Percentiles rank a stretch among this genome's conserved stretches.
These are phyloP conservation scores for Tulasnella sp. DNA, from an alignment of 768 basidiomycete species.

Conservation along the genomic window DNA sequence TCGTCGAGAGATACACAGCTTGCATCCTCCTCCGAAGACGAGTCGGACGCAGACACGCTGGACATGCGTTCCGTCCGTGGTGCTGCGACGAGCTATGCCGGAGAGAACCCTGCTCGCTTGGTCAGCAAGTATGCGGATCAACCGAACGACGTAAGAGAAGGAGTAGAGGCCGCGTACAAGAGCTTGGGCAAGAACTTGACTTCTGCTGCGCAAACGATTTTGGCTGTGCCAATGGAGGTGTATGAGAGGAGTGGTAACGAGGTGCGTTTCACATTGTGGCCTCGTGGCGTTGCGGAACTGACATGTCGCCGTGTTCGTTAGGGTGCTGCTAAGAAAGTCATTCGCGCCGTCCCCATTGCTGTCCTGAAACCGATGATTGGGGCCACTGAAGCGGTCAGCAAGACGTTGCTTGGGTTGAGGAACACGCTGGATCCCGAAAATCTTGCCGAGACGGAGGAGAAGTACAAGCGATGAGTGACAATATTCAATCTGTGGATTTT, in stretches of 20 bases:
- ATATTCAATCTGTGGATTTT: neutral
- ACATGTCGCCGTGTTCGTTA: conserved; percentile 36
- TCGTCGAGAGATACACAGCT: conserved; percentile 7
- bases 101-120: conserved; percentile 48
- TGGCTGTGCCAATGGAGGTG: conserved; percentile 98
- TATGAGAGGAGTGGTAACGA: conserved; percentile 91
- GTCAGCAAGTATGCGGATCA: conserved; percentile 93
- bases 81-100: conserved; percentile 27
- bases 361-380: conserved; percentile 98
- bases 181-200: conserved; percentile 82
- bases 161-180: conserved; percentile 85
- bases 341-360: conserved; percentile 95
- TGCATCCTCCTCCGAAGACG: conserved; percentile 31
- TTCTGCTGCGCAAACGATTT: conserved; percentile 94
- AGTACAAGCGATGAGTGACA: conserved; percentile 83
- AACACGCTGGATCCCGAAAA: conserved; percentile 87
- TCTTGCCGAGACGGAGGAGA: conserved; percentile 79
- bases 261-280: conserved; percentile 44
- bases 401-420: conserved; percentile 88
- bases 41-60: conserved; percentile 21
- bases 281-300: neutral
- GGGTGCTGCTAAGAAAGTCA: conserved; percentile 91
- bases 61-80: conserved; percentile 25
- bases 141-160: conserved; percentile 76
- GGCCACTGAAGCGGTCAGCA: conserved; percentile 92